phyloP scores from a whole-genome alignment of 2,329 filamentous ascomycete species.

The Calonectria hawksworthii region DNA sequence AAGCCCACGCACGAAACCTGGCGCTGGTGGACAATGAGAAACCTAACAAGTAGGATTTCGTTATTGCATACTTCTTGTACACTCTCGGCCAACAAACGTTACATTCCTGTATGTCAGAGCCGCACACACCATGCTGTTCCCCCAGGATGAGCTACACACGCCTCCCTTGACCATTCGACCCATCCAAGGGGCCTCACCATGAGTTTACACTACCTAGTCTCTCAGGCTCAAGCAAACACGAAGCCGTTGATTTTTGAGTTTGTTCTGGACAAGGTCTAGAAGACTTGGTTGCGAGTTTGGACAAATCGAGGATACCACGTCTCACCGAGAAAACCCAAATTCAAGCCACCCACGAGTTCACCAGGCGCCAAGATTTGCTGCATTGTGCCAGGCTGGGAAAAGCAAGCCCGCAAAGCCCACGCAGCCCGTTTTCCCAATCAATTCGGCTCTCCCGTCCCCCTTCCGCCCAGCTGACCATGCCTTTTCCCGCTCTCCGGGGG shows the following conservation, averaged over 20 bases:
- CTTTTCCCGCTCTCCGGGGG: conserved; percentile 21
- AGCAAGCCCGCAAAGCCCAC: conserved; percentile 18
- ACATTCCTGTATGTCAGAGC: not conserved
- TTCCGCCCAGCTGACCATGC: conserved; percentile 20
- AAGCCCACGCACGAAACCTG: not conserved
- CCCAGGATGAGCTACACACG: not conserved
- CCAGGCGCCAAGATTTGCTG: conserved; percentile 10
- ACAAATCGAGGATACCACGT: conserved; percentile 24
- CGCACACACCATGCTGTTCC: not conserved
- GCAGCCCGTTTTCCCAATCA: conserved; percentile 28
- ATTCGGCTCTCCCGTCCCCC: not conserved
- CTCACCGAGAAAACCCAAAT: conserved; percentile 35
- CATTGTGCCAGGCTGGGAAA: conserved; percentile 33
- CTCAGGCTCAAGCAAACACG: not conserved
- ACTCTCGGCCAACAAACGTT: not conserved
- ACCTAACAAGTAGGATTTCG: not conserved
- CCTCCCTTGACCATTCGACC: not conserved
- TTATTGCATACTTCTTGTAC: not conserved
- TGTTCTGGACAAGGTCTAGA: conserved; percentile 9
- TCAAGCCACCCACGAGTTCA: conserved; percentile 38
- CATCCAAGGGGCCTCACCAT: not conserved
- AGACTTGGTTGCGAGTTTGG: conserved; percentile 28
- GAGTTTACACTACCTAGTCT: not conserved
- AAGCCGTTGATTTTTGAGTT: conserved; percentile 1
- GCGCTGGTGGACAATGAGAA: not conserved